These are phyloP conservation scores for Sporothrix variecibatus DNA, from an alignment of 2,329 filamentous ascomycete genomes.

Conservation along the genomic window DNA sequence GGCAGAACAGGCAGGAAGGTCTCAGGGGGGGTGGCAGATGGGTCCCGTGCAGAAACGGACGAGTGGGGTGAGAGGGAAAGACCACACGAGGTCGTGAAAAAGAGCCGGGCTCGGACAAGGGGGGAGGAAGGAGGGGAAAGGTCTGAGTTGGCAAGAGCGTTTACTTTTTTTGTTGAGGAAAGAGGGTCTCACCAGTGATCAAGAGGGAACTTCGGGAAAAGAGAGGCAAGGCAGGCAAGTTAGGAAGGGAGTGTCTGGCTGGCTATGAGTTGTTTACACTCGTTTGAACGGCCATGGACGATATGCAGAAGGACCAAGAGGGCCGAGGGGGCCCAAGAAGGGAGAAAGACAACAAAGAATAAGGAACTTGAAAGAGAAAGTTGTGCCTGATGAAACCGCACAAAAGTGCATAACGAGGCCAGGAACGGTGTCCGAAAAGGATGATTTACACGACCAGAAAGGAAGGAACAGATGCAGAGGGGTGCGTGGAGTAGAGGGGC, in stretches of 20 bases:
- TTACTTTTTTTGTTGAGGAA: conserved; percentile 11
- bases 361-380: neutral
- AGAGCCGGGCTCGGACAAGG: conserved; percentile 23
- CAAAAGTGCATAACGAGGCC: conserved; percentile 10
- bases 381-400: neutral
- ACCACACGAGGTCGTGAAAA: conserved; percentile 19
- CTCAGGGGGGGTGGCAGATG: conserved; percentile 11
- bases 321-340: neutral
- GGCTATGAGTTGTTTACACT: conserved; percentile 4
- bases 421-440: conserved; percentile 14
- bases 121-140: conserved; percentile 12
- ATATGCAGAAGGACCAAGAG: neutral
- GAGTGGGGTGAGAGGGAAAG: conserved; percentile 22
- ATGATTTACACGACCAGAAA: conserved; percentile 24
- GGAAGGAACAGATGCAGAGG: conserved; percentile 20
- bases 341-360: neutral
- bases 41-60: conserved; percentile 23
- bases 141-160: conserved; percentile 18
- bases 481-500: conserved; percentile 5
- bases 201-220: neutral
- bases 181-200: neutral
- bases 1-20: neutral
- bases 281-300: neutral
- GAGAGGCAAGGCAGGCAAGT: neutral
- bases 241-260: neutral